phyloP scores from a whole-genome alignment of 2,329 filamentous ascomycete genomes.

The Venturia carpophila region DNA sequence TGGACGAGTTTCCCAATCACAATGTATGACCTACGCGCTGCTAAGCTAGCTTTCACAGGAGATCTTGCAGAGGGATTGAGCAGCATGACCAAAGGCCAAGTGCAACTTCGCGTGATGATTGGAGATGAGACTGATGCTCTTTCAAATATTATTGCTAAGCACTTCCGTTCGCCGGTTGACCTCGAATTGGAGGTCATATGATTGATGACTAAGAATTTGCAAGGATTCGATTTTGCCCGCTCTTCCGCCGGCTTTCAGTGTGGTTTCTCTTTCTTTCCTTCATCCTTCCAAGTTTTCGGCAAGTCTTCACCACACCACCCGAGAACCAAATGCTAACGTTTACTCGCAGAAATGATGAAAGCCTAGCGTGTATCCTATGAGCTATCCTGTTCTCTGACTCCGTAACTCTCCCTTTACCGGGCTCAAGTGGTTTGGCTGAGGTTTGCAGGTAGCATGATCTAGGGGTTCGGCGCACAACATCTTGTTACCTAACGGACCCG shows the following conservation, averaged over 20 bases:
- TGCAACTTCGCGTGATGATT: not conserved
- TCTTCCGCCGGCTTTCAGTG: not conserved
- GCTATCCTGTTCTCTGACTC: conserved; percentile 55
- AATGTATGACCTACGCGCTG: conserved; percentile 13
- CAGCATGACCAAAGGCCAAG: conserved; percentile 4
- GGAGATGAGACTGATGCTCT: not conserved
- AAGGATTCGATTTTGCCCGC: not conserved
- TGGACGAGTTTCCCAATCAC: conserved; percentile 3
- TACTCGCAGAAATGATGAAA: conserved; percentile 85
- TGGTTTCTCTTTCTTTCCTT: conserved; percentile 25
- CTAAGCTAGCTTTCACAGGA: conserved; percentile 10
- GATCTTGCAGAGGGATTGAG: conserved; percentile 8
- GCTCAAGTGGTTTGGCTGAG: conserved; percentile 73
- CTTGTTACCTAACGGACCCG: conserved; percentile 98
- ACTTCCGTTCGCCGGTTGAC: not conserved
- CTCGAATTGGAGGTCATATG: not conserved
- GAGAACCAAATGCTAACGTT: conserved; percentile 19
- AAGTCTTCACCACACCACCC: conserved; percentile 14
- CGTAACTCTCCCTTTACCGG: conserved; percentile 76
- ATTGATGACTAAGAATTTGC: not conserved
- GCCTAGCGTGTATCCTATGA: conserved; percentile 94
- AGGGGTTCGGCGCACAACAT: conserved; percentile 96
- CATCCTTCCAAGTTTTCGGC: conserved; percentile 61
- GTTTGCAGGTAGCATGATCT: conserved; percentile 78
- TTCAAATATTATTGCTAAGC: too few relatives aligned